Evolutionary conservation across 2,329 filamentous ascomycete genomes (phyloP).

Genomic region (Aspergillus fijiensis): DNA sequence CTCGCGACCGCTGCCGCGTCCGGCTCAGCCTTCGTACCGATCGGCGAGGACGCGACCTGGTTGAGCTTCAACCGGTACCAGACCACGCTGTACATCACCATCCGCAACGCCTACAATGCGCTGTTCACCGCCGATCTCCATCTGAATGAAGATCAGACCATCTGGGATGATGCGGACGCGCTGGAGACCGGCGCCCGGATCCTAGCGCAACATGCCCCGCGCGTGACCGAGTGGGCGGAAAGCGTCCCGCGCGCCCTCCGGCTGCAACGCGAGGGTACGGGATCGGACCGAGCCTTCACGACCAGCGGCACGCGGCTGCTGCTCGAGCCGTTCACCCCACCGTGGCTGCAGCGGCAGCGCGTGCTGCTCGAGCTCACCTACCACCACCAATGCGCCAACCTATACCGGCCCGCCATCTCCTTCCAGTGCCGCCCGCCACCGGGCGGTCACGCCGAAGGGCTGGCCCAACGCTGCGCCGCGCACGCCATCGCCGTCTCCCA

Average conservation of each 20-base stretch:
- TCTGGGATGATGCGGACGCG: background rate
- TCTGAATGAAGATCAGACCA: background rate
- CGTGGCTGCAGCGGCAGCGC: conserved; percentile 8
- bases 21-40: conserved; percentile 17
- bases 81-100: conserved; percentile 11
- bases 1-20: conserved; percentile 12
- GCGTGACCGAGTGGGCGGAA: background rate
- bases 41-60: conserved; percentile 17
- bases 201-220: background rate
- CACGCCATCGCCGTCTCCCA: background rate
- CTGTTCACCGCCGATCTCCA: conserved; percentile 15
- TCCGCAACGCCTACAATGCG: conserved; percentile 11
- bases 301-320: background rate
- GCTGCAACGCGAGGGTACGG: background rate
- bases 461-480: background rate
- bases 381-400: background rate
- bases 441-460: background rate
- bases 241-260: background rate
- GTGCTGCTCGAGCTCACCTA: conserved; percentile 6
- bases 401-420: conserved; percentile 6
- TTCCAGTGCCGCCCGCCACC: background rate
- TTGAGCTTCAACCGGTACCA: conserved; percentile 19
- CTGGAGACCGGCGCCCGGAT: background rate
- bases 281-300: background rate
- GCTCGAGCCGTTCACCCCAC: conserved; percentile 4